Conservation (phyloP, 192 early-diverging fungal genomes). For the Endogone sp. region DNA sequence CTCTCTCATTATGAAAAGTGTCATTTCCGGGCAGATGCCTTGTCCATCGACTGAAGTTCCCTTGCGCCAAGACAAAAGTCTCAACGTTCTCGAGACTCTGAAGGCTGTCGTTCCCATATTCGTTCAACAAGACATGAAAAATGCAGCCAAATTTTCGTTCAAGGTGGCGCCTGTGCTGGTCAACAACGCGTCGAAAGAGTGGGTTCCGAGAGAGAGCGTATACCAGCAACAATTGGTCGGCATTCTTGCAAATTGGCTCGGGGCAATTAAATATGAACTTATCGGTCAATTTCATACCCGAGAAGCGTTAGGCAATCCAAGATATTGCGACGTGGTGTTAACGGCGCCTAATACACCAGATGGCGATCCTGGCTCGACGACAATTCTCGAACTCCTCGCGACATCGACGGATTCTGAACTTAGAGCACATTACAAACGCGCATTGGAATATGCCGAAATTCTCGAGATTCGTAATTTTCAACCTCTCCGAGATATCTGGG, state of each 20-base stretch:
- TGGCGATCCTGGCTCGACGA: neutral
- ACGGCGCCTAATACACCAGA: neutral
- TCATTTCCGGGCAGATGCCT: conserved; percentile 12
- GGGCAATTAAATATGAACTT: conserved; percentile 8
- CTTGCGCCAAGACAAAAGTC: too few relatives aligned
- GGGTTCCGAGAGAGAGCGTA: conserved; percentile 20
- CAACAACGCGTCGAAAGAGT: conserved; percentile 1
- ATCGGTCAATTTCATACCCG: too few relatives aligned
- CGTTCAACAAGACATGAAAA: conserved; percentile 1
- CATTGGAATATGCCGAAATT: conserved; percentile 7
- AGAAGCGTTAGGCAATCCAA: neutral
- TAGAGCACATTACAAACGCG: conserved; percentile 8
- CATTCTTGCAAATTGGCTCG: conserved; percentile 17
- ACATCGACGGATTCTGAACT: conserved; percentile 5
- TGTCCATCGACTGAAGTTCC: neutral
- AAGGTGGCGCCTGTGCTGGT: conserved; percentile 15
- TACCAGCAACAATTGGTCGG: conserved; percentile 15
- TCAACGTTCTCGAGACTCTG: conserved; percentile 8
- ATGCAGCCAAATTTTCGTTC: conserved; percentile 4
- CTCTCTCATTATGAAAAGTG: conserved; percentile 11
- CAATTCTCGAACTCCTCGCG: conserved; percentile 6
- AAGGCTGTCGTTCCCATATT: conserved; percentile 5
- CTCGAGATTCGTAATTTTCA: neutral
- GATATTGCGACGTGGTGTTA: neutral
- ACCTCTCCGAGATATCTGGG: conserved; percentile 7